Conservation (phyloP, 1,284 basidiomycete species). For the Ceratobasidium sp. region DNA sequence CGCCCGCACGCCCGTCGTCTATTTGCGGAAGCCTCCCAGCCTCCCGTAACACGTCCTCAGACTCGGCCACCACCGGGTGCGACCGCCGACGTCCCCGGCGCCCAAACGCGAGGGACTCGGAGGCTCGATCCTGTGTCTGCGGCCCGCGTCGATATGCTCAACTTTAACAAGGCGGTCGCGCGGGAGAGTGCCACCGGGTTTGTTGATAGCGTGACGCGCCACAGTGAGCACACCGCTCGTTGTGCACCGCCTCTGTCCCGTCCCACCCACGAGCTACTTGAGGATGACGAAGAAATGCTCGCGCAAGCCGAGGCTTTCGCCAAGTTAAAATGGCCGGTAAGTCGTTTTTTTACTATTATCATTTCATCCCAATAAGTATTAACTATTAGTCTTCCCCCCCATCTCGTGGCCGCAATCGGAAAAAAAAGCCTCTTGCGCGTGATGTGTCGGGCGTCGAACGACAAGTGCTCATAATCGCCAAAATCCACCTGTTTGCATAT, state of each 20-base stretch:
- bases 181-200: background rate
- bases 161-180: background rate
- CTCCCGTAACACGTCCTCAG: background rate
- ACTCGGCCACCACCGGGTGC: too few species aligned
- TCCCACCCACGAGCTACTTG: background rate
- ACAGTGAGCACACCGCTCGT: background rate
- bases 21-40: background rate
- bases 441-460: constrained; percentile 2
- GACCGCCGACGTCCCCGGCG: too few species aligned
- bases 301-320: background rate
- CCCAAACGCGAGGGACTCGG: background rate
- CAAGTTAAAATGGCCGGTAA: background rate
- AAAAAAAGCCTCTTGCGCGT: constrained; percentile 18
- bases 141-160: constrained; percentile 1
- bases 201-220: background rate
- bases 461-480: background rate
- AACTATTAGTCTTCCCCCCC: background rate
- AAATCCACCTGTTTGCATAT: constrained; percentile 6
- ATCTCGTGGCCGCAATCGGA: constrained; percentile 5
- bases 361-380: background rate
- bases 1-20: too few species aligned
- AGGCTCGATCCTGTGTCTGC: background rate
- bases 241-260: background rate
- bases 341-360: background rate
- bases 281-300: background rate